Conservation (phyloP, 2,329 filamentous ascomycete genomes). For the Pseudocercospora pini-densiflorae region DNA sequence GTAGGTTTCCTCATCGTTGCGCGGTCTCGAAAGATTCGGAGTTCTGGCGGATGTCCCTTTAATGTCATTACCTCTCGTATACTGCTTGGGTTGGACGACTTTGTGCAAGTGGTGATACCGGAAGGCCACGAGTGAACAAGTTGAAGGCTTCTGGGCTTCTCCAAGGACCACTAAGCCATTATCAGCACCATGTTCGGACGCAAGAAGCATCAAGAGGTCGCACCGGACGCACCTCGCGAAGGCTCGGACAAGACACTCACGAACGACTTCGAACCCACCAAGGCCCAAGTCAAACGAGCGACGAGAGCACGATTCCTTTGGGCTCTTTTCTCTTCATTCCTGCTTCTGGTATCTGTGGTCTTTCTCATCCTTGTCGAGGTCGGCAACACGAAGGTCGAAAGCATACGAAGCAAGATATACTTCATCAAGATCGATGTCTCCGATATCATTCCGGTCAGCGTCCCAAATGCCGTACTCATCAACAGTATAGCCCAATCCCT, state of each 20-base stretch:
- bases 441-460: conserved; percentile 75
- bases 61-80: background rate
- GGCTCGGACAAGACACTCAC: conserved; percentile 36
- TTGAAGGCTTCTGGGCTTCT: background rate
- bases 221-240: conserved; percentile 12
- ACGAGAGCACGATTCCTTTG: conserved; percentile 63
- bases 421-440: conserved; percentile 85
- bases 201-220: conserved; percentile 28
- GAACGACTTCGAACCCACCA: conserved; percentile 37
- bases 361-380: conserved; percentile 83
- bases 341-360: conserved; percentile 74
- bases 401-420: conserved; percentile 71
- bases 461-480: conserved; percentile 74
- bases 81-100: background rate
- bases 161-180: background rate
- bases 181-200: conserved; percentile 39
- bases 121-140: background rate
- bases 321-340: conserved; percentile 66
- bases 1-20: background rate
- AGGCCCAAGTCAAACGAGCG: conserved; percentile 50
- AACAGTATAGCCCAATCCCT: conserved; percentile 86
- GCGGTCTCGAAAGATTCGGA: background rate
- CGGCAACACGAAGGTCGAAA: conserved; percentile 68
- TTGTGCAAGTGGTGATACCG: background rate
- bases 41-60: background rate